Percentiles rank a stretch among this genome's conserved stretches.
These are phyloP conservation scores for Populus alba DNA, from an alignment of 345 rosid species.

Conservation along the genomic window DNA sequence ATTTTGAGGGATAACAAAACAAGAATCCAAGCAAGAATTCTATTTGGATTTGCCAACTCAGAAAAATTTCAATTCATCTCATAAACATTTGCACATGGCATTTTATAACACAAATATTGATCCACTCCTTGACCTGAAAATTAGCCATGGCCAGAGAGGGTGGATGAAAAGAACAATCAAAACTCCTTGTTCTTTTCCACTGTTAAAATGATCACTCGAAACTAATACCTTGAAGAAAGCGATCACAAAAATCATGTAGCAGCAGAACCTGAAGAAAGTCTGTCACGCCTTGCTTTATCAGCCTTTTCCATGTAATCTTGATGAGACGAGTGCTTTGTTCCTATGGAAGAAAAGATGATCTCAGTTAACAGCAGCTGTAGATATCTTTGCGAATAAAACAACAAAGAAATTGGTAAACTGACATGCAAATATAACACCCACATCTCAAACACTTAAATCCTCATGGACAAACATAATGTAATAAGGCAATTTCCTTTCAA, in stretches of 20 bases:
- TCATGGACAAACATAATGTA: not conserved
- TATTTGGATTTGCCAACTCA: not conserved
- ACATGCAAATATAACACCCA: not conserved
- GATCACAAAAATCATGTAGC: constrained; percentile 1
- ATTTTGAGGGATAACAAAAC: not conserved
- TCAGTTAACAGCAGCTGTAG: not conserved
- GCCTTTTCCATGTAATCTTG: constrained; percentile 98
- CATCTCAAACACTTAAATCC: not conserved
- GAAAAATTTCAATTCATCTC: not conserved
- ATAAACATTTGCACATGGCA: not conserved
- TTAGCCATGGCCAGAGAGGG: not conserved
- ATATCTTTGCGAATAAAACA: not conserved
- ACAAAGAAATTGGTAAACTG: not conserved
- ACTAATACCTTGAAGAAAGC: not conserved
- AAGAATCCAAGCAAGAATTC: not conserved
- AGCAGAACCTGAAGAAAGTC: constrained; percentile 57
- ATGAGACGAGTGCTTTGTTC: constrained; percentile 80
- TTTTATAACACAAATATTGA: not conserved
- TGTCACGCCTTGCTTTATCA: constrained; percentile 73
- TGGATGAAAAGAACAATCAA: not conserved
- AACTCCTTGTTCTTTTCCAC: constrained; percentile 2
- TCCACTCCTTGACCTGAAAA: not conserved
- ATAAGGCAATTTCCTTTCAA: not conserved
- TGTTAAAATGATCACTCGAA: not conserved
- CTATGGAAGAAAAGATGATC: constrained; percentile 30